Base-by-base conservation (phyloP, 768 basidiomycete species). In the Panaeolus cyanescens region DNA sequence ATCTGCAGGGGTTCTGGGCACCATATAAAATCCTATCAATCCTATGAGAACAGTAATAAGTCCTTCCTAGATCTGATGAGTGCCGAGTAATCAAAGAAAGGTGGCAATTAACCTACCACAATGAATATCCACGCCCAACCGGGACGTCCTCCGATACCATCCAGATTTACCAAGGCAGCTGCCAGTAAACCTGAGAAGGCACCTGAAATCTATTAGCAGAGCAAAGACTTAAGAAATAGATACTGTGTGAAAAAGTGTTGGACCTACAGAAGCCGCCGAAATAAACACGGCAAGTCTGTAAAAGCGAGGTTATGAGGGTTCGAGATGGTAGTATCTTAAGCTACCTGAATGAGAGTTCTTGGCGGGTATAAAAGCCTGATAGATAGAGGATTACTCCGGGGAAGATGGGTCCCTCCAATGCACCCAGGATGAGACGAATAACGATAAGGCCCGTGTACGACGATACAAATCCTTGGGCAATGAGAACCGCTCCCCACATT, bases 401-500 rank as follows among this genome's bases (percentile, higher is more conserved):
- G 62, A 81, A 79, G 5, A 86, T 13, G 19, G 19, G 22, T 65
- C 69, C 83, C 75, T 74, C 85, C 60, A 76, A 74, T 68, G 81
- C 68, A 28, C 81, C 80, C 12, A 83, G 74, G 71, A 83, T 79
- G 71, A 80, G 82, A 5, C 81, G 74, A 50, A 76, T 78, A 1
- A 72, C 79, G 31, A 82, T 68, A 1, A 83, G 74, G 25, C 79
- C 79, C 2, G 56, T 19, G 55, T 81, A 83, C 28, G 59, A 74
- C 39, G 70, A 72, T 13, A 82, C 77, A 19, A 89, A 50, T 30
- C 88, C 87, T 77, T 89, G 87, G 53, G 83, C 71, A 12, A 84
- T 77, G 6, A 82, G 78, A 9, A 85, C 79, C 17, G 87, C 54
- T 15, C 89, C 89, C 88, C 89, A 91, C 0, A 83, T 64, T 0